Evolutionary conservation across 2,329 filamentous ascomycete species (phyloP), one percentile per base, ranked within the genome.

Genomic region (Fusarium continuum): DNA sequence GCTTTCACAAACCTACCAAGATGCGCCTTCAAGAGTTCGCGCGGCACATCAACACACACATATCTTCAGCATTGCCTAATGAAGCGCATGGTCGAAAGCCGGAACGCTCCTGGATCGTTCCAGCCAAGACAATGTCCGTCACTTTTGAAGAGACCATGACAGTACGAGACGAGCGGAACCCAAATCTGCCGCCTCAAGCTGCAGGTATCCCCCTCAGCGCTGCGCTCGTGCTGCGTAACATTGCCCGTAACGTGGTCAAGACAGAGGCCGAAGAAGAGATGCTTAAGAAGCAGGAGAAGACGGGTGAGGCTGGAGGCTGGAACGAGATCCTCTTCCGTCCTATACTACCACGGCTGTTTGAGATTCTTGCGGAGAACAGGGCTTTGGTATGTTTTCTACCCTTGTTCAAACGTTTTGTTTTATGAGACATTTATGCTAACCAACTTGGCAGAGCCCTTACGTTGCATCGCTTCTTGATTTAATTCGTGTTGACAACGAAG

Each of bases 201-300:
- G 89, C 89, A 1, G 91, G 91, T 6, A 88, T 94, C 29, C 90
- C 91, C n/a, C 81, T 94, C 7, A 91, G 89, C 50, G 89, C 90
- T 3, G 88, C 90, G 13, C 81, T 94, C 23, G 90, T 95, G 29
- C 82, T 95, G 39, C 85, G 91, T 25, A 95, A 95, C 72, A 86
- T 95, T 59, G 91, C 91, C 11, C 83, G 82, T 64, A 91, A 89
- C 68, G 79, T 87, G 16, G 77, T 82, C 69, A 88, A 88, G 79
- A 88, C 85, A 8, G 82, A 85, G 46, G 80, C 82, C 1, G 82
- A 88, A 69, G 84, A 86, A 65, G 79, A 80, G 69, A 74, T 85
- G 4, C 68, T 82, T 41, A 84, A 84, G 70, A 65, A 75, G 46
- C 81, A 84, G 61, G 75, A 78, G 65, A 73, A 77, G 61, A 70